These are phyloP conservation scores for Steccherinum ochraceum DNA, from an alignment of 768 basidiomycete genomes.

Conservation along the genomic window DNA sequence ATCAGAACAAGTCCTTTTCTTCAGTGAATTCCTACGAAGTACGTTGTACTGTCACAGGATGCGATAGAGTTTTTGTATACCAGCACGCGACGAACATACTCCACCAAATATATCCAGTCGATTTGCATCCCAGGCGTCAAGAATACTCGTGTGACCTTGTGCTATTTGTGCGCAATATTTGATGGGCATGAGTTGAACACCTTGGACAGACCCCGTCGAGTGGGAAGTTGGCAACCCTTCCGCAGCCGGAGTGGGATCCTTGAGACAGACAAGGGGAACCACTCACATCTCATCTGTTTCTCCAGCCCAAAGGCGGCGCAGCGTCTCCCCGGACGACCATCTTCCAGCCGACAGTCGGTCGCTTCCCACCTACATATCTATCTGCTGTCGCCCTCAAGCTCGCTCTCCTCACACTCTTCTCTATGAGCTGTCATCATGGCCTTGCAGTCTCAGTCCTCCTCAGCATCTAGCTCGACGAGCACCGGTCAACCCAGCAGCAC, in stretches of 20 bases:
- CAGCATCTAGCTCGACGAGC: conserved; percentile 1
- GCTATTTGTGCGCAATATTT: not conserved
- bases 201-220: not conserved
- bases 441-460: not conserved
- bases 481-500: not conserved
- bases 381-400: not conserved
- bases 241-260: not conserved
- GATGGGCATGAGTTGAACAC: not conserved
- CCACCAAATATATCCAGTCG: not conserved
- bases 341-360: no score
- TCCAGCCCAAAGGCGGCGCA: no score
- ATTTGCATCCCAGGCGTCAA: not conserved
- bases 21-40: no score
- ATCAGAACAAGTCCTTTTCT: no score
- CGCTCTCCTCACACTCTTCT: not conserved
- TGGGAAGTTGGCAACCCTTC: not conserved
- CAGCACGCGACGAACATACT: not conserved
- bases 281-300: not conserved
- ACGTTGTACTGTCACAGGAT: no score
- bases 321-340: no score
- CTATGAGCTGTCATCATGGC: not conserved
- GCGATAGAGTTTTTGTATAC: no score
- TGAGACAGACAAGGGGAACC: not conserved
- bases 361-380: no score
- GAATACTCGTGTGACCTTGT: not conserved